A percentile compares a stretch with the other conserved stretches of the same genome.
Evolutionary conservation across 2,329 filamentous ascomycete genomes (phyloP).

Genomic region (Madurella mycetomatis): DNA sequence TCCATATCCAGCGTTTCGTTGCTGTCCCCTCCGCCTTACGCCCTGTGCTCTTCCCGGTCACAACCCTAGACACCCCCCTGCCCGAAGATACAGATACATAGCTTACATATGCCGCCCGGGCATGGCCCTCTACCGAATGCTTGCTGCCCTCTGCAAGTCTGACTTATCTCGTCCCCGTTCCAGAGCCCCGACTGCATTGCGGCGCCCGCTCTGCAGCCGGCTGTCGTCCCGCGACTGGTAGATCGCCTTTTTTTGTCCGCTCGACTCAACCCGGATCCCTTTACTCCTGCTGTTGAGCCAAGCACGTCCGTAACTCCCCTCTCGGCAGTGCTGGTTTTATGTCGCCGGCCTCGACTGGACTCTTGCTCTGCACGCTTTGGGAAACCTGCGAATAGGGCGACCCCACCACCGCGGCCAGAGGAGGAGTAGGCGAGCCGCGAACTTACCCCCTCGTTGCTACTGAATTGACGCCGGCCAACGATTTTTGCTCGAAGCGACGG

Average conservation of each 20-base stretch:
- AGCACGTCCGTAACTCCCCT: neutral
- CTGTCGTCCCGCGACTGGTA: conserved; percentile 22
- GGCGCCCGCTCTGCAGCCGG: conserved; percentile 31
- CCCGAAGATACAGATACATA: conserved; percentile 32
- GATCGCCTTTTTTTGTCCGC: conserved; percentile 25
- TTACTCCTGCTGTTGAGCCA: neutral
- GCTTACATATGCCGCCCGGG: conserved; percentile 33
- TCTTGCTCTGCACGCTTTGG: conserved; percentile 14
- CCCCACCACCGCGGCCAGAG: conserved; percentile 8
- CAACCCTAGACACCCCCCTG: conserved; percentile 32
- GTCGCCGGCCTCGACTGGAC: conserved; percentile 12
- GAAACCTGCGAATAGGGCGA: conserved; percentile 12
- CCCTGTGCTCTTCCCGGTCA: conserved; percentile 28
- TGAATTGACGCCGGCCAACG: neutral
- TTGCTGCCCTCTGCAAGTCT: conserved; percentile 24
- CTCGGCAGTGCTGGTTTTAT: conserved; percentile 7
- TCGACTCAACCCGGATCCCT: neutral
- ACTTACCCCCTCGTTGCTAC: neutral
- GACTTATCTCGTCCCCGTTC: conserved; percentile 28
- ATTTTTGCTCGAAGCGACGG: neutral
- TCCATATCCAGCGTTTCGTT: neutral
- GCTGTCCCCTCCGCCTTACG: conserved; percentile 21
- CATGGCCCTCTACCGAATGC: conserved; percentile 26
- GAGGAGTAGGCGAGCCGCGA: neutral
- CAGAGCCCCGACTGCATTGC: conserved; percentile 29